Base-by-base conservation (phyloP, 176 grass and related monocot genomes). In the Rhynchospora pubera region DNA sequence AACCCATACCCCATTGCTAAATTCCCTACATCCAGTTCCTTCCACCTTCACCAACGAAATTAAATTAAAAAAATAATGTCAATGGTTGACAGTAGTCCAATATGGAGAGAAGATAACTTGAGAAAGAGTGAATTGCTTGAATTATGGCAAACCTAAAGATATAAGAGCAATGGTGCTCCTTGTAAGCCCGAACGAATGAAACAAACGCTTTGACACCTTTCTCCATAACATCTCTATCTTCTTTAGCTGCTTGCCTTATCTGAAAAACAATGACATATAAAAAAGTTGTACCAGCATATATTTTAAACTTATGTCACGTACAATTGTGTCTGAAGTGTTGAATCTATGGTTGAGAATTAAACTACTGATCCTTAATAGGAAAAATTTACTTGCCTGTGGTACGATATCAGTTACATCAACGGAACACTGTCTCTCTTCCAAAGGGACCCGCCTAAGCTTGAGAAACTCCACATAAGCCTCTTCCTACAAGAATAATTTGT, bases 141-240 rank as follows among this genome's bases (percentile, higher is more conserved):
- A 58, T 3, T 65, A 62, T 47, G 32, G 43, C 34, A 28, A n/a
- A 81, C 79, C 84, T 94, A 87, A 95, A 95, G 65, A 99, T 95
- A 79, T 90, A 99, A 51, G 91, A 91, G 59, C 96, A 99, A 50
- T 99, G 96, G 53, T 99, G 96, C 68, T 95, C 96, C 85, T 99
- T 99, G 66, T 99, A 99, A 84, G 96, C 89, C 44, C 90, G 91
- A 42, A 99, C 55, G 52, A 87, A 94, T 8, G 96, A 99, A n/a
- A 99, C 96, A 80, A 99, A 99, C 53, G 92, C 89, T 89, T 89
- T 94, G 47, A 91, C 84, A 68, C 92, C 96, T 85, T 95, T 95
- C 78, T 99, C 92, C 96, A 99, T 99, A 32, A 99, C 84, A 85
- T 90, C 91, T 44, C 96, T 88, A 65, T 99, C 96, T 93, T 90